Conservation (phyloP, 331 rosid species). For the Arachis monticola region DNA sequence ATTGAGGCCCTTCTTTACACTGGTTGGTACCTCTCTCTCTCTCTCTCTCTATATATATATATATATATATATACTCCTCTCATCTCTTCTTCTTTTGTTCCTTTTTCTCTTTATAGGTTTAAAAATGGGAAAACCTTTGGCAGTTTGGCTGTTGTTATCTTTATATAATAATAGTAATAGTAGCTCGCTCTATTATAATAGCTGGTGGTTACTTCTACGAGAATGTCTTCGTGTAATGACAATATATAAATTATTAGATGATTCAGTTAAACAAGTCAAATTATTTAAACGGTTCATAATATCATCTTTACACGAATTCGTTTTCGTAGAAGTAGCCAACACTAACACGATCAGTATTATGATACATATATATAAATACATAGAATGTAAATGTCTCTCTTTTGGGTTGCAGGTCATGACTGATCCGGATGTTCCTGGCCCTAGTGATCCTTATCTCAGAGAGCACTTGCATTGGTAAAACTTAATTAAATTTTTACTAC, state of each 20-base stretch:
- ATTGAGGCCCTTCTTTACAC: constrained; percentile 70
- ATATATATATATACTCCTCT: neutral
- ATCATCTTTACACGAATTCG: no score
- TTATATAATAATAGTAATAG: neutral
- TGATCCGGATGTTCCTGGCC: constrained; percentile 93
- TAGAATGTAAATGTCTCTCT: constrained; percentile 27
- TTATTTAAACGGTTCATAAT: no score
- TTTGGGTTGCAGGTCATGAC: constrained; percentile 62
- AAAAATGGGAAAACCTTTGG: neutral
- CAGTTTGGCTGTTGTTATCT: constrained; percentile 14
- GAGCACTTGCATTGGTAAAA: constrained; percentile 81
- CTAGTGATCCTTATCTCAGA: constrained; percentile 84
- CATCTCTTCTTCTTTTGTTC: neutral
- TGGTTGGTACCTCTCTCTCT: constrained; percentile 46
- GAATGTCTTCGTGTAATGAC: no score
- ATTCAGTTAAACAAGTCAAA: no score
- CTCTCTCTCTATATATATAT: neutral
- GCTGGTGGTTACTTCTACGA: neutral
- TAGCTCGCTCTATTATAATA: neutral
- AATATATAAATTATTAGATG: no score
- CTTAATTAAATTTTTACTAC: neutral
- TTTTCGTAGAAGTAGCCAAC: no score
- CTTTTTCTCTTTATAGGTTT: neutral
- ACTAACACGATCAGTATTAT: no score
- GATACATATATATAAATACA: no score